phyloP scores from a whole-genome alignment of 805 yeast species.

The Spathaspora boniae region DNA sequence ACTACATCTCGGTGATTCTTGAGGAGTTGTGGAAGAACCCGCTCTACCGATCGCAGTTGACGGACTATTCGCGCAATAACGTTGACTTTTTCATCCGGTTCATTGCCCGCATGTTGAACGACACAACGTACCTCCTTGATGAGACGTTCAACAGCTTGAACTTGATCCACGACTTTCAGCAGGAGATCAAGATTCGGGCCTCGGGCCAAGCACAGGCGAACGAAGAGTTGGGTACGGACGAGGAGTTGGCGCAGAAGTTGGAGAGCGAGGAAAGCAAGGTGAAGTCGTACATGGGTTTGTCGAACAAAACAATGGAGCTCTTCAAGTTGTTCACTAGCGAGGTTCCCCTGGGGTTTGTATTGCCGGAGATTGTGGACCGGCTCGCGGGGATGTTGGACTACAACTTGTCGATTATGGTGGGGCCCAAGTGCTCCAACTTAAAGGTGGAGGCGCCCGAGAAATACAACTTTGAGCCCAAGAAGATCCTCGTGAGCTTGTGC shows the following conservation, averaged over 20 bases:
- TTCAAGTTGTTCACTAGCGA: conserved; percentile 81
- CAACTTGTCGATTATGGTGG: conserved; percentile 87
- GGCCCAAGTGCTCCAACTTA: conserved; percentile 87
- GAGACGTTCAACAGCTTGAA: conserved; percentile 80
- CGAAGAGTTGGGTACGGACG: conserved; percentile 50
- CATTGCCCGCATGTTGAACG: conserved; percentile 92
- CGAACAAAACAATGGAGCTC: conserved; percentile 76
- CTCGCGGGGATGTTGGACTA: conserved; percentile 95
- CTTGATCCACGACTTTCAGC: conserved; percentile 72
- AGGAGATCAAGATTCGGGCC: conserved; percentile 54
- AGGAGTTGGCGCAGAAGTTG: conserved; percentile 58
- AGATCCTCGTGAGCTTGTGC: conserved; percentile 63
- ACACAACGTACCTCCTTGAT: conserved; percentile 85
- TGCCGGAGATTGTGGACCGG: conserved; percentile 88
- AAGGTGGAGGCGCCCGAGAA: conserved; percentile 81
- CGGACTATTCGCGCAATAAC: conserved; percentile 59
- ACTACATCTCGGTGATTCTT: conserved; percentile 76
- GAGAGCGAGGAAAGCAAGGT: conserved; percentile 71
- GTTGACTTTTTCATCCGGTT: conserved; percentile 87
- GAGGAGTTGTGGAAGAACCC: conserved; percentile 81
- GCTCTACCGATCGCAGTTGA: conserved; percentile 64
- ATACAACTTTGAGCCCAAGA: conserved; percentile 79
- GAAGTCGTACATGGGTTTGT: conserved; percentile 73
- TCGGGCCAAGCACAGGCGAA: conserved; percentile 25
- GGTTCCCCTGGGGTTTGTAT: conserved; percentile 80